Percentiles rank a stretch among this genome's conserved stretches.
Conservation (phyloP, 805 yeast species). For the Pichia thaimueangensis region DNA sequence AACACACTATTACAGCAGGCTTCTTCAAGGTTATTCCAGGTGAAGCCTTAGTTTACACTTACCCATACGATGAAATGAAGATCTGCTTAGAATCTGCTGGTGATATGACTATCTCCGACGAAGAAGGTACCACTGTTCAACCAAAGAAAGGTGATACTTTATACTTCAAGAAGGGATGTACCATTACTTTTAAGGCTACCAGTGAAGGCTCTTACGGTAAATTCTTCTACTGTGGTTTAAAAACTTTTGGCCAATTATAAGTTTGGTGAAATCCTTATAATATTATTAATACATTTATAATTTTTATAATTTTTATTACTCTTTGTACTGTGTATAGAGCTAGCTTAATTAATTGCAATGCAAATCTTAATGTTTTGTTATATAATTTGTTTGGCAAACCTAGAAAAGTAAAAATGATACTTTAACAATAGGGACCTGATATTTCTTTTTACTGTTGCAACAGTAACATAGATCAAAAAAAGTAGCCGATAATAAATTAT, state of each 20-base stretch:
- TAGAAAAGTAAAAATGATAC: too few species aligned
- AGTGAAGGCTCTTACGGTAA: conserved; percentile 48
- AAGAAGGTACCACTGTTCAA: conserved; percentile 50
- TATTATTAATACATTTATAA: too few species aligned
- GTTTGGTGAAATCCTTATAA: too few species aligned
- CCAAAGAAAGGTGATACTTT: conserved; percentile 61
- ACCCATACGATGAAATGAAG: conserved; percentile 36
- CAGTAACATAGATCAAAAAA: too few species aligned
- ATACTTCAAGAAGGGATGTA: conserved; percentile 56
- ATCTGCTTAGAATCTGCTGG: conserved; percentile 60
- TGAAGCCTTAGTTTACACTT: conserved; percentile 7
- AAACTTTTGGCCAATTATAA: conserved; percentile 19
- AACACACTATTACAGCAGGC: conserved; percentile 56
- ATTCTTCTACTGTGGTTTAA: conserved; percentile 52
- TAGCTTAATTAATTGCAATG: too few species aligned
- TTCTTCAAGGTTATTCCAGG: conserved; percentile 34
- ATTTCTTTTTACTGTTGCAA: too few species aligned
- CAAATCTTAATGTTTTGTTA: too few species aligned
- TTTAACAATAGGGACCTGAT: too few species aligned
- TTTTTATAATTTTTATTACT: too few species aligned
- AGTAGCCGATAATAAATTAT: too few species aligned
- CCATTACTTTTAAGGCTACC: conserved; percentile 49
- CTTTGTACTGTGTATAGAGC: neutral
- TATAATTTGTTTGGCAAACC: too few species aligned
- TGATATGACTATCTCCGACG: conserved; percentile 53